These are phyloP conservation scores for Pichia sp. DNA, from an alignment of 1,139 yeast species.

Conservation along the genomic window DNA sequence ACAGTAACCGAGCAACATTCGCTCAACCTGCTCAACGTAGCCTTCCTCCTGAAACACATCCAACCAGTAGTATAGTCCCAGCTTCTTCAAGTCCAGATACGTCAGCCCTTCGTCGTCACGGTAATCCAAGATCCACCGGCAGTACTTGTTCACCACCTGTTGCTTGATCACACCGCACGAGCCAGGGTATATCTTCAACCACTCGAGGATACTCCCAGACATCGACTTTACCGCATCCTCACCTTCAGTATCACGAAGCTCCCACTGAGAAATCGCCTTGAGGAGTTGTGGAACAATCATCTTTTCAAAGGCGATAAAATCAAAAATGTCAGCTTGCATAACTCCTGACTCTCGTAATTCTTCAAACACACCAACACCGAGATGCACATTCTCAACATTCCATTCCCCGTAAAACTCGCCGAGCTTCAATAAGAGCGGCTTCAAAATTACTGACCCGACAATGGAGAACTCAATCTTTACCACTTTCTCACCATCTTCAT, in stretches of 20 bases:
- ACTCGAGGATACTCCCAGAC: neutral
- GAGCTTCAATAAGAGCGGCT: constrained; percentile 27
- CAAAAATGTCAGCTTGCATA: neutral
- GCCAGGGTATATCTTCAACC: neutral
- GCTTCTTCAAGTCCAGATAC: constrained; percentile 9
- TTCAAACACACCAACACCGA: constrained; percentile 35
- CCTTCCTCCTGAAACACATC: neutral
- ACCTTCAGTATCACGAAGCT: neutral
- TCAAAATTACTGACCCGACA: constrained; percentile 36
- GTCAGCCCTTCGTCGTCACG: neutral
- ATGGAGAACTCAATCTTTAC: constrained; percentile 22
- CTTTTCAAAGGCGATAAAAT: constrained; percentile 28
- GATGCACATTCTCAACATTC: constrained; percentile 31
- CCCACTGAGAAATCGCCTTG: constrained; percentile 21
- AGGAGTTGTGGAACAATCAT: constrained; percentile 39
- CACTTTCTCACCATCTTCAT: neutral
- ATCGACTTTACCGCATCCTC: neutral
- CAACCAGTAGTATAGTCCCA: constrained; percentile 11
- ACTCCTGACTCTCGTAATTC: constrained; percentile 31
- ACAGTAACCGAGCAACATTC: neutral
- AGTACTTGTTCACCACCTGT: neutral
- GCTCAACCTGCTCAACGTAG: neutral
- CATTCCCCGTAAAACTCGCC: constrained; percentile 33
- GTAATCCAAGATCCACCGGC: neutral
- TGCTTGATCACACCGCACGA: neutral